A percentile compares a stretch with the other conserved stretches of the same genome.
These are phyloP conservation scores for Penicillium robsamsonii DNA, from an alignment of 495 filamentous ascomycete species.

Conservation along the genomic window DNA sequence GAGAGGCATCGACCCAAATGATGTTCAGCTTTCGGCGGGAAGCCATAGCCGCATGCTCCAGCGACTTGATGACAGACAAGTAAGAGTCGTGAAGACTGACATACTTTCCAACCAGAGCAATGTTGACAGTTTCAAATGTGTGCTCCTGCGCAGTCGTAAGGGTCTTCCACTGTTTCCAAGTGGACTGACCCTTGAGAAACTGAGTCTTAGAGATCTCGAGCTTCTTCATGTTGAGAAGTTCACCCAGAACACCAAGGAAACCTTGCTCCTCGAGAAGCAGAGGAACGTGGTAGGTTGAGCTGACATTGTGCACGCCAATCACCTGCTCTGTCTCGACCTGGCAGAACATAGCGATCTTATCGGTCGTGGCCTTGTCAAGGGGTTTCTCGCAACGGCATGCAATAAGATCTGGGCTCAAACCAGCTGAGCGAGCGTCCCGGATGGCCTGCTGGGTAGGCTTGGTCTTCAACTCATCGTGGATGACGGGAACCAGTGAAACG, in stretches of 20 bases:
- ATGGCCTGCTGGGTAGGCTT: constrained; percentile 95
- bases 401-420: constrained; percentile 86
- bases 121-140: constrained; percentile 65
- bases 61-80: constrained; percentile 72
- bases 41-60: constrained; percentile 90
- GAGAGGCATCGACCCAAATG: constrained; percentile 77
- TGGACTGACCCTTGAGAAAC: constrained; percentile 49
- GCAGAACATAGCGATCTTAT: constrained; percentile 86
- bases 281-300: constrained; percentile 88
- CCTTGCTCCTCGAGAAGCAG: constrained; percentile 80
- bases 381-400: constrained; percentile 83
- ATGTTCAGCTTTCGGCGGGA: constrained; percentile 77
- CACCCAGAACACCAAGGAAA: constrained; percentile 59
- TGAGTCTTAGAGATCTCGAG: constrained; percentile 37
- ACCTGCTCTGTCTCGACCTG: constrained; percentile 80
- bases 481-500: constrained; percentile 29
- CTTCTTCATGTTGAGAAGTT: constrained; percentile 28
- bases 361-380: constrained; percentile 68
- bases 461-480: constrained; percentile 78
- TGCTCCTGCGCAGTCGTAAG: constrained; percentile 62
- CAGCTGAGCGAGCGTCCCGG: constrained; percentile 72
- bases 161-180: constrained; percentile 73
- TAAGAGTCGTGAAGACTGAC: constrained; percentile 79
- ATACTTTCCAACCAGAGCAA: constrained; percentile 94
- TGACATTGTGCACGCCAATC: constrained; percentile 79